Conservation (phyloP, 352 stramenopile genomes). For the Phytopythium chamaehyphon region DNA sequence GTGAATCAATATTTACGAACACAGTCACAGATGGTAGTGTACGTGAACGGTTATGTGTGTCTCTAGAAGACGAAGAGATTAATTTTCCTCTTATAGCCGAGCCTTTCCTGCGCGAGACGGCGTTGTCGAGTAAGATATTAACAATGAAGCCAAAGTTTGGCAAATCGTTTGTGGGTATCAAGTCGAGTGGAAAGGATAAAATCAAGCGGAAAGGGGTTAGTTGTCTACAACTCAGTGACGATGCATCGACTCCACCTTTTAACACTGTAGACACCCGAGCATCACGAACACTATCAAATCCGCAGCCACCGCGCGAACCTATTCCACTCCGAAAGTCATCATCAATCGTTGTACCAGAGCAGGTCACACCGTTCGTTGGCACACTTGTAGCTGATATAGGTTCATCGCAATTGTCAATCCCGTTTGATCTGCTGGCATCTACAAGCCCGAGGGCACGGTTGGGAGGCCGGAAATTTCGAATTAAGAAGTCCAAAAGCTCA, state of each 20-base stretch:
- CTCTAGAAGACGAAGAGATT: slow-evolving; percentile 31
- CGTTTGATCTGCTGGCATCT: not conserved
- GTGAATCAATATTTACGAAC: slow-evolving; percentile 42
- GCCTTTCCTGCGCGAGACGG: slow-evolving; percentile 29
- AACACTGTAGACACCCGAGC: too few relatives aligned
- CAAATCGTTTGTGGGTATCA: not conserved
- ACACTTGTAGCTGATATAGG: not conserved
- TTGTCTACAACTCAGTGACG: too few relatives aligned
- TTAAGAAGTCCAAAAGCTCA: slow-evolving; percentile 20
- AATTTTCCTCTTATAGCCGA: slow-evolving; percentile 34
- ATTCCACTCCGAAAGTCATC: slow-evolving; percentile 3
- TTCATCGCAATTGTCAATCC: not conserved
- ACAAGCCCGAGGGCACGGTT: slow-evolving; percentile 7
- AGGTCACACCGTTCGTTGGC: not conserved
- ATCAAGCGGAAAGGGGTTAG: too few relatives aligned
- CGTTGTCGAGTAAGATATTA: slow-evolving; percentile 8
- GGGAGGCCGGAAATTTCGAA: slow-evolving; percentile 28
- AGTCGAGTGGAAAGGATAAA: not conserved
- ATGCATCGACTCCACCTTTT: too few relatives aligned
- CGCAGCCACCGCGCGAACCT: not conserved
- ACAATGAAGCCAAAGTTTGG: not conserved
- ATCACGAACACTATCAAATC: not conserved
- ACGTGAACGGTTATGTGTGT: slow-evolving; percentile 23
- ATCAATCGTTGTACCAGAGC: slow-evolving; percentile 3
- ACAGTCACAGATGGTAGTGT: slow-evolving; percentile 29